A percentile compares a stretch with the other conserved stretches of the same genome.
These are phyloP conservation scores for Aureobasidium zeae DNA, from an alignment of 2,329 filamentous ascomycete genomes.

Conservation along the genomic window DNA sequence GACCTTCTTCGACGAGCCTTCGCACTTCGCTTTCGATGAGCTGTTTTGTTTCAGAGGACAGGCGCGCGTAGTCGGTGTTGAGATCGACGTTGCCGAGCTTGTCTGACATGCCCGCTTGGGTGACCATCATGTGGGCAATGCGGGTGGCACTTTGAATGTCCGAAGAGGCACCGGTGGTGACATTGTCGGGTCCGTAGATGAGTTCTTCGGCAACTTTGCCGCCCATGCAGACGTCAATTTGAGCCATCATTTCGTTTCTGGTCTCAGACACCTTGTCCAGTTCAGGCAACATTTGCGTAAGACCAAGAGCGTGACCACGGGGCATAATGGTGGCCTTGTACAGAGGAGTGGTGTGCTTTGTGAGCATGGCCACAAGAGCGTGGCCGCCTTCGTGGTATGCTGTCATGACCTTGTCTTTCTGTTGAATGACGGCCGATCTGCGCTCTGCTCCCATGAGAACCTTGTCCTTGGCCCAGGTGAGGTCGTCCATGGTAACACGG, in stretches of 20 bases:
- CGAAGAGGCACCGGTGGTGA: constrained; percentile 76
- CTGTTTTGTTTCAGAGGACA: constrained; percentile 79
- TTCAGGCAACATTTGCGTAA: constrained; percentile 79
- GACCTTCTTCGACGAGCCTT: constrained; percentile 70
- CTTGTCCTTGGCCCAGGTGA: constrained; percentile 98
- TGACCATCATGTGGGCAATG: constrained; percentile 80
- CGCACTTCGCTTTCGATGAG: constrained; percentile 85
- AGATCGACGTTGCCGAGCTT: constrained; percentile 86
- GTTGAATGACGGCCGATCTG: constrained; percentile 77
- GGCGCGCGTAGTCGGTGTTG: constrained; percentile 63
- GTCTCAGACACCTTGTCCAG: constrained; percentile 87
- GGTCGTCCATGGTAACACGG: constrained; percentile 66
- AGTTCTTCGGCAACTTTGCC: constrained; percentile 88
- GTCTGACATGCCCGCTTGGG: constrained; percentile 79
- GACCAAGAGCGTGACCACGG: constrained; percentile 73
- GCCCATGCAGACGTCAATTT: constrained; percentile 72
- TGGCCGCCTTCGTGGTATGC: constrained; percentile 95
- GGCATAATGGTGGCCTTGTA: constrained; percentile 98
- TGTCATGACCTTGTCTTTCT: constrained; percentile 93
- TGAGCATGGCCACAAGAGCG: constrained; percentile 79
- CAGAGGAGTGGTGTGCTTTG: constrained; percentile 62
- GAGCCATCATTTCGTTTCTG: constrained; percentile 72
- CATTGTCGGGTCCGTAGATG: constrained; percentile 80
- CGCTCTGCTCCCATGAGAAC: constrained; percentile 94
- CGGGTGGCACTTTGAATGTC: constrained; percentile 77